Conservation (phyloP, 2,329 filamentous ascomycete genomes). For the Cytospora leucostoma region DNA sequence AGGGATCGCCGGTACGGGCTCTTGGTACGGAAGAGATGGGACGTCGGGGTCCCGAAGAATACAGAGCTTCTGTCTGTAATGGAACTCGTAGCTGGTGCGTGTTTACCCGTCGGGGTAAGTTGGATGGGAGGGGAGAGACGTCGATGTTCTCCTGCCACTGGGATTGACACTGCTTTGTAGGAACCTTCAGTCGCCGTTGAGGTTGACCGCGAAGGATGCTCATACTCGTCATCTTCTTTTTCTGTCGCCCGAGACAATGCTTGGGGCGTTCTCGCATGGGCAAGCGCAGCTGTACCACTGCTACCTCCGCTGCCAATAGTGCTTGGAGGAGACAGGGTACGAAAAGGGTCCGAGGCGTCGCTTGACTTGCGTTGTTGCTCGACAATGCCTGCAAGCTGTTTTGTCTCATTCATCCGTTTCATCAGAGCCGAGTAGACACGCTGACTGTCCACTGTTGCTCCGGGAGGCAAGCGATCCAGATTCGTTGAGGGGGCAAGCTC, state of each 20-base stretch:
- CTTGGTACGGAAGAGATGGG: constrained; percentile 54
- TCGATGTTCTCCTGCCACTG: neutral
- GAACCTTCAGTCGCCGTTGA: neutral
- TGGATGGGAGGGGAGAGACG: constrained; percentile 14
- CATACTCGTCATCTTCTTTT: neutral
- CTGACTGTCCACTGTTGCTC: constrained; percentile 52
- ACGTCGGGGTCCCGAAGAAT: constrained; percentile 54
- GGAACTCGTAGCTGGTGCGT: neutral
- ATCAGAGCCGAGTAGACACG: constrained; percentile 67
- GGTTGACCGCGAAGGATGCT: neutral
- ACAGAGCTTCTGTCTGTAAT: constrained; percentile 44
- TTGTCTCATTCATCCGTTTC: constrained; percentile 50
- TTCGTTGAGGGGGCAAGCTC: constrained; percentile 9
- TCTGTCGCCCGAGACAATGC: neutral
- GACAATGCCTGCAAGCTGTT: constrained; percentile 30
- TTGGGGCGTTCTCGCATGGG: neutral
- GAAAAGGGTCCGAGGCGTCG: constrained; percentile 26
- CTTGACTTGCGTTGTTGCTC: constrained; percentile 31
- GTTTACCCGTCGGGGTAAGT: constrained; percentile 8
- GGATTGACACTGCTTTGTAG: neutral
- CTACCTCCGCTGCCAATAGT: constrained; percentile 14
- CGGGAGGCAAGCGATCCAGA: constrained; percentile 27
- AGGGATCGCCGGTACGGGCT: constrained; percentile 59
- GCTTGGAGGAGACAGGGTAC: constrained; percentile 22
- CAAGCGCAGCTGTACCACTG: neutral